These are phyloP conservation scores for Candida sp. DNA, from an alignment of 1,139 yeast species.

Conservation along the genomic window DNA sequence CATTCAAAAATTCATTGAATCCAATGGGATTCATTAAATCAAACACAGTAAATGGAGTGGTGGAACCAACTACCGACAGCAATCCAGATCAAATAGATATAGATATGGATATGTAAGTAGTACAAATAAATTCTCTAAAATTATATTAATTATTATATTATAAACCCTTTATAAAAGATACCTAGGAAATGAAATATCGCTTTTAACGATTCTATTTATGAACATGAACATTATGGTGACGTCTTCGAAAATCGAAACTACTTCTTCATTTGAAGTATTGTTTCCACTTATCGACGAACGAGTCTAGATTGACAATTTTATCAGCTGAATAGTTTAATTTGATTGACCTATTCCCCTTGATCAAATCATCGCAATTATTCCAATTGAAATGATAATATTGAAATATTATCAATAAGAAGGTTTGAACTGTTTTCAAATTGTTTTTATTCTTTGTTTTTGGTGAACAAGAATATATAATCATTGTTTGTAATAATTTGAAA, in stretches of 20 bases:
- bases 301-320: conserved; percentile 29
- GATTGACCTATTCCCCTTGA: conserved; percentile 32
- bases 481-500: conserved; percentile 29
- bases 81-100: conserved; percentile 72
- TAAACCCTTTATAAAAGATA: not conserved
- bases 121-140: not conserved
- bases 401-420: conserved; percentile 32
- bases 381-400: conserved; percentile 43
- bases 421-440: conserved; percentile 28
- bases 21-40: conserved; percentile 59
- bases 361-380: conserved; percentile 34
- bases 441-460: conserved; percentile 29
- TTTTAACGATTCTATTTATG: not conserved
- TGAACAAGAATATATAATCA: conserved; percentile 37
- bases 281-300: conserved; percentile 40
- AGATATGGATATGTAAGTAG: conserved; percentile 41
- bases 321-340: conserved; percentile 35
- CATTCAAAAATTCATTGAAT: conserved; percentile 24
- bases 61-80: conserved; percentile 6
- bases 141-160: not conserved
- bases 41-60: conserved; percentile 12
- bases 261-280: conserved; percentile 15
- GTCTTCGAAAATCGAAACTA: no score
- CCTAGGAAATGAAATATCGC: not conserved
- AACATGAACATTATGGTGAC: no score